phyloP scores from a whole-genome alignment of 2,329 filamentous ascomycete genomes.

The Byssothecium circinans region DNA sequence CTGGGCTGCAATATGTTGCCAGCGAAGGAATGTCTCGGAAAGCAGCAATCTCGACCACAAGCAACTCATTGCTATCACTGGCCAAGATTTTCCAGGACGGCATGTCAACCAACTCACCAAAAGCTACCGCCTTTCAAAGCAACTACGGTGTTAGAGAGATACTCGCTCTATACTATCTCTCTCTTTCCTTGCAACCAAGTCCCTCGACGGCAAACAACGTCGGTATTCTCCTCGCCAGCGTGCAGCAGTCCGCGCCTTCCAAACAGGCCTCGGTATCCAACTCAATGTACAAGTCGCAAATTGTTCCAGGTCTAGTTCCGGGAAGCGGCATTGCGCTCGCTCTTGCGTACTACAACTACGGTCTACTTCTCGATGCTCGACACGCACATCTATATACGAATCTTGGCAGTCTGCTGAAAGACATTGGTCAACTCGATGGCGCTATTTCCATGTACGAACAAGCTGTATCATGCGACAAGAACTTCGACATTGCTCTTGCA shows the following conservation, averaged over 20 bases:
- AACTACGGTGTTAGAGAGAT: conserved; percentile 86
- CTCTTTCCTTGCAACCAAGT: conserved; percentile 89
- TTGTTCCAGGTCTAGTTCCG: conserved; percentile 79
- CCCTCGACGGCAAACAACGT: conserved; percentile 98
- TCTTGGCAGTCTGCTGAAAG: conserved; percentile 89
- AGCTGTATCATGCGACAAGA: conserved; percentile 87
- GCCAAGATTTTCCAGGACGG: conserved; percentile 98
- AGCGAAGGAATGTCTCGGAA: conserved; percentile 70
- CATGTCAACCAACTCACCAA: conserved; percentile 72
- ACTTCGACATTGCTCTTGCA: conserved; percentile 93
- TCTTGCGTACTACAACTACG: conserved; percentile 93
- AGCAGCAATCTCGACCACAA: conserved; percentile 87
- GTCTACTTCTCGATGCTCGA: conserved; percentile 78
- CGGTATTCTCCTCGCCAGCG: conserved; percentile 91
- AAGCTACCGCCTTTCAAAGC: conserved; percentile 58
- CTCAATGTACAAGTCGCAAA: conserved; percentile 44
- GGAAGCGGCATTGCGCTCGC: conserved; percentile 88
- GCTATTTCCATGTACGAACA: conserved; percentile 98
- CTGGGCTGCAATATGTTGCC: conserved; percentile 71
- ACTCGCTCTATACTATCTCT: conserved; percentile 91
- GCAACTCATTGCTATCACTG: conserved; percentile 89
- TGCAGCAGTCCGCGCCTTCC: conserved; percentile 68
- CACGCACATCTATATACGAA: conserved; percentile 98
- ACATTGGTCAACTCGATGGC: conserved; percentile 87
- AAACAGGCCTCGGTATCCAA: conserved; percentile 47